phyloP scores from a whole-genome alignment of 805 yeast genomes.

The Saccharomycopsis synnaedendra region DNA sequence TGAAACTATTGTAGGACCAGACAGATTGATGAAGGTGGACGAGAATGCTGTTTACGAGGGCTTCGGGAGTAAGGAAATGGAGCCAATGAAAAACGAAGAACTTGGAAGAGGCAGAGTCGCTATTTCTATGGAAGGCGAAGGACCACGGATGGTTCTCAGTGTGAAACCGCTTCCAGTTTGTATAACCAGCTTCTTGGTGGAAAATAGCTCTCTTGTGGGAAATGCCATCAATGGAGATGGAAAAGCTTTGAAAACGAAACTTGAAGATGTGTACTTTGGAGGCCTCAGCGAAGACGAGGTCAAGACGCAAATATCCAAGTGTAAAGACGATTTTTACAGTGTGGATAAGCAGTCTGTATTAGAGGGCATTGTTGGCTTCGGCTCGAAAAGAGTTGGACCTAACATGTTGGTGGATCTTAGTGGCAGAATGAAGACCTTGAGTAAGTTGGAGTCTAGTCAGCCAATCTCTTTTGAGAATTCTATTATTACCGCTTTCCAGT shows the following conservation, averaged over 20 bases:
- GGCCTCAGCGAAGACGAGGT: neutral
- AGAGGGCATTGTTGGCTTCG: conserved; percentile 50
- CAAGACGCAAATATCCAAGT: conserved; percentile 1
- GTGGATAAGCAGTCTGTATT: conserved; percentile 20
- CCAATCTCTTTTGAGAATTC: conserved; percentile 43
- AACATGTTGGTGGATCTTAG: conserved; percentile 51
- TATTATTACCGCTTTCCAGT: conserved; percentile 72
- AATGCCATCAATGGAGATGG: conserved; percentile 22
- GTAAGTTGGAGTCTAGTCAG: conserved; percentile 21
- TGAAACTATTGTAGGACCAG: conserved; percentile 47
- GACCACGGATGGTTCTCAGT: conserved; percentile 29
- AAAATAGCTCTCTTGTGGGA: conserved; percentile 34
- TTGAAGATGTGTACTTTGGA: neutral
- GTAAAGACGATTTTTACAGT: conserved; percentile 19
- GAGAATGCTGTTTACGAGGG: conserved; percentile 4
- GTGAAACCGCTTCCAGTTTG: conserved; percentile 45
- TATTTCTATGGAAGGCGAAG: conserved; percentile 28
- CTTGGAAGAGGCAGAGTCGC: conserved; percentile 40
- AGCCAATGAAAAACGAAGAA: conserved; percentile 33
- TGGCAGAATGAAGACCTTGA: conserved; percentile 22
- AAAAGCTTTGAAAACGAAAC: conserved; percentile 6
- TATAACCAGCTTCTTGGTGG: conserved; percentile 37
- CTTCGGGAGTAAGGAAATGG: conserved; percentile 28
- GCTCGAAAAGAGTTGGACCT: conserved; percentile 68
- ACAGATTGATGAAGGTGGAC: neutral